Conservation (phyloP, 1,139 yeast genomes). For the Diutina rugosa region DNA sequence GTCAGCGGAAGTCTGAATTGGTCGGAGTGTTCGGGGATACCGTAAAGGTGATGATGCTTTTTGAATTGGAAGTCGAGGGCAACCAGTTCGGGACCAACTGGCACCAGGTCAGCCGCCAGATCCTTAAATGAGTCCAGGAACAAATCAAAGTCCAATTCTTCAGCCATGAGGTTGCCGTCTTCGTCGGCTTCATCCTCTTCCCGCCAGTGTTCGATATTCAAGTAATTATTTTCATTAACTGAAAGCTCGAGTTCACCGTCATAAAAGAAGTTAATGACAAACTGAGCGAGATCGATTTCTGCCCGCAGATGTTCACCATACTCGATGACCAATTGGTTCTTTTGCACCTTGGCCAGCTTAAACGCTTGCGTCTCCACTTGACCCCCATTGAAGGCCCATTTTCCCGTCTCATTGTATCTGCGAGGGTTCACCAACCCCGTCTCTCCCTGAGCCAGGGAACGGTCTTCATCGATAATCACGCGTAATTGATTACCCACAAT, state of each 20-base stretch:
- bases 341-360: constrained; percentile 6
- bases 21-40: constrained; percentile 95
- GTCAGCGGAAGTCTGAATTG: constrained; percentile 64
- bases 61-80: constrained; percentile 63
- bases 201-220: constrained; percentile 76
- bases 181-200: constrained; percentile 12
- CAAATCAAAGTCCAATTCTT: constrained; percentile 42
- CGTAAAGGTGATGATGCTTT: constrained; percentile 57
- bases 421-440: constrained; percentile 17
- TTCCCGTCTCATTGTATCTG: constrained; percentile 48
- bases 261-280: constrained; percentile 23
- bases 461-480: constrained; percentile 49
- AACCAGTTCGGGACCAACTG: constrained; percentile 85
- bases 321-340: constrained; percentile 14
- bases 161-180: constrained; percentile 20
- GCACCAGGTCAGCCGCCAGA: constrained; percentile 43
- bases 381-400: constrained; percentile 39
- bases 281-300: constrained; percentile 32
- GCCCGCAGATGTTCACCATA: constrained; percentile 32
- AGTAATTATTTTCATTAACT: constrained; percentile 53
- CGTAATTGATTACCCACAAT: constrained; percentile 44
- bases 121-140: constrained; percentile 52
- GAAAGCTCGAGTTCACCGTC: constrained; percentile 24
- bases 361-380: not conserved
- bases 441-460: constrained; percentile 13